Evolutionary conservation across 2,329 filamentous ascomycete genomes (phyloP), one percentile per base, ranked within the genome.

Genomic region (Rugonectria rugulosa): DNA sequence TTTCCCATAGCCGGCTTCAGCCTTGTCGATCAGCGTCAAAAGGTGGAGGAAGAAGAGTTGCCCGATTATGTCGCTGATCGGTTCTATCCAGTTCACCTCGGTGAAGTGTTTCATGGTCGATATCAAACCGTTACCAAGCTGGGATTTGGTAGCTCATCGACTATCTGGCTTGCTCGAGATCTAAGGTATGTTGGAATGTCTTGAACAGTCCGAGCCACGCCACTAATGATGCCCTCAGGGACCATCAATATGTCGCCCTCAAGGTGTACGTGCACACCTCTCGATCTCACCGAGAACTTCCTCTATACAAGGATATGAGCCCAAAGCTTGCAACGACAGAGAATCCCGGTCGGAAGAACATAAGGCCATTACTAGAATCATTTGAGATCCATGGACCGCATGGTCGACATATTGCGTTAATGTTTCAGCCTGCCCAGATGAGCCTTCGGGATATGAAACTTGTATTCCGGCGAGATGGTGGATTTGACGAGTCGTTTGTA

Each of bases 41-140:
- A 37, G 17, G 34, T 37, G 17, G 75, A 79, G 32, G 76, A 80
- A 53, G 77, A 79, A 47, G 63, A 59, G 2, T 46, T 75, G 4
- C 69, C 72, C 0, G 66, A 65, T 10, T 77, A 77, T 51, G 55
- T 65, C 2, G 55, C 72, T 0, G 66, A 70, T 3, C 62, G 66
- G 3, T 78, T 74, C 48, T 77, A 77, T 56, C 71, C 75, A 1
- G 72, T 72, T n/a, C 67, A 61, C 1, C 60, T 75, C 1, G 74
- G 76, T 3, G 67, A 79, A 11, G 56, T 75, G 1, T 70, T 78
- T 3, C 62, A 68, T 2, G 52, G 66, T n/a, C 58, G 65, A 4
- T 80, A 71, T 47, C 71, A 79, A 61, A 49, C 69, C 0, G 48
- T 78, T 0, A 65, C 70, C 1, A 79, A 79, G 53, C 61, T 79